A percentile compares a stretch with the other conserved stretches of the same genome.
Evolutionary conservation across 1,284 basidiomycete genomes (phyloP).

Genomic region (Volvariella volvacea): DNA sequence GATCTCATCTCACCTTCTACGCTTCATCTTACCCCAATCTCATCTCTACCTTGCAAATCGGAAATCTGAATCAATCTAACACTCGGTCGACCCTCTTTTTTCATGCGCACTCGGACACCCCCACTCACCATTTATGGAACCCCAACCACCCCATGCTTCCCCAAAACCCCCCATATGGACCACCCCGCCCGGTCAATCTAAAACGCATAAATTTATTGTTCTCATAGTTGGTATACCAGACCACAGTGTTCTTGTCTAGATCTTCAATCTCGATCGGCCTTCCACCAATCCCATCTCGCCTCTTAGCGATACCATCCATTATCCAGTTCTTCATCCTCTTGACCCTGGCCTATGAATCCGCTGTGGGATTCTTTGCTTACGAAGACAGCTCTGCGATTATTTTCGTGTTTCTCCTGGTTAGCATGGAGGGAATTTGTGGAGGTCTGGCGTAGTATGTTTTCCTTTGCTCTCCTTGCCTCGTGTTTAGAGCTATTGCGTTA

Average conservation of each 20-base stretch:
- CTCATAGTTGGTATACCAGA: conserved; percentile 74
- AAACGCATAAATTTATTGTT: not conserved
- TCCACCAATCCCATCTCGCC: conserved; percentile 68
- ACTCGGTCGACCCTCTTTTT: no score
- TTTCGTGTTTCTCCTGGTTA: conserved; percentile 72
- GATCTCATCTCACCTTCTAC: no score
- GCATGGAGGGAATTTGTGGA: conserved; percentile 83
- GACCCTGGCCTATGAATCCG: conserved; percentile 59
- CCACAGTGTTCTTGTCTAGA: conserved; percentile 92
- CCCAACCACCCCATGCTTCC: not conserved
- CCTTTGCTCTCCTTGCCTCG: not conserved
- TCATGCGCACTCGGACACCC: no score
- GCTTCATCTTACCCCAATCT: no score
- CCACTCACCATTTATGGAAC: no score
- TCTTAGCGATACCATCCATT: conserved; percentile 72
- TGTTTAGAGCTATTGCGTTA: conserved; percentile 6
- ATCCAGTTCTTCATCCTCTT: conserved; percentile 61
- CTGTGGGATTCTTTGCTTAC: conserved; percentile 54
- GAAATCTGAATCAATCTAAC: no score
- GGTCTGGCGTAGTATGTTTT: conserved; percentile 81
- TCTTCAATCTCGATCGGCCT: conserved; percentile 87
- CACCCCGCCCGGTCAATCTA: not conserved
- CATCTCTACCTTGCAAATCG: no score
- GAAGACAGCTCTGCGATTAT: conserved; percentile 50
- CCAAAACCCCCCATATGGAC: not conserved